Evolutionary conservation across 768 basidiomycete genomes (phyloP), one percentile per base, ranked within the genome.

Genomic region (Coprinellus micaceus): DNA sequence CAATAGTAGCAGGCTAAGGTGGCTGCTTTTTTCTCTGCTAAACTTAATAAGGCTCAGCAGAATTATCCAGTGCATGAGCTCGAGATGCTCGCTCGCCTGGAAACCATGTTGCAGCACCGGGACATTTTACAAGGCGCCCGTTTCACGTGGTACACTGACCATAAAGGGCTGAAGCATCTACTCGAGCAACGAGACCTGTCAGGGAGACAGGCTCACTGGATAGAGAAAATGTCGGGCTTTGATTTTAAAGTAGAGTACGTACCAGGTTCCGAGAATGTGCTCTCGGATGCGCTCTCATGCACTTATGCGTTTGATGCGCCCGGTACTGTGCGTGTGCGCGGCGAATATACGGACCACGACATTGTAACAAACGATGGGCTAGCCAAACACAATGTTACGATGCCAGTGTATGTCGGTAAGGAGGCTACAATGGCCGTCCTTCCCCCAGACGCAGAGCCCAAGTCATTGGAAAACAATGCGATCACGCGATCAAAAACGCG

Each of bases 221-320:
- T 72, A 3, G 69, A 78, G 54, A 69, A 71, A 21, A 56, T 82
- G 0, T 53, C 60, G 0, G 61, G 71, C 17, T 81, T 76, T 54
- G 69, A 79, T 39, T 81, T 64, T 48, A 61, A 58, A 56, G 67
- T 67, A 15, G 61, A 57, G 15, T 72, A 72, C 52, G 63, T 71
- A 1, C 64, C 70, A 0, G 79, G 78, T 0, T 60, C 62, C 0
- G 66, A 71, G 3, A 79, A 82, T 56, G 61, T 68, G 0, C 57
- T 74, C 0, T 69, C 74, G 0, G 77, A 82, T 61, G 70, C 75
- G 0, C 60, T 82, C 4, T 80, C 76, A 0, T 61, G 70, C 2
- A 30, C 30, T 22, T 72, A 68, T 43, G 61, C 64, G 13, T 63
- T 64, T 52, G 63, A 67, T 1, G 40, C 43, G 30, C 59, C 60